Evolutionary conservation across 169 alveolate genomes (phyloP).

Genomic region (Pseudocohnilembus persalinus): DNA sequence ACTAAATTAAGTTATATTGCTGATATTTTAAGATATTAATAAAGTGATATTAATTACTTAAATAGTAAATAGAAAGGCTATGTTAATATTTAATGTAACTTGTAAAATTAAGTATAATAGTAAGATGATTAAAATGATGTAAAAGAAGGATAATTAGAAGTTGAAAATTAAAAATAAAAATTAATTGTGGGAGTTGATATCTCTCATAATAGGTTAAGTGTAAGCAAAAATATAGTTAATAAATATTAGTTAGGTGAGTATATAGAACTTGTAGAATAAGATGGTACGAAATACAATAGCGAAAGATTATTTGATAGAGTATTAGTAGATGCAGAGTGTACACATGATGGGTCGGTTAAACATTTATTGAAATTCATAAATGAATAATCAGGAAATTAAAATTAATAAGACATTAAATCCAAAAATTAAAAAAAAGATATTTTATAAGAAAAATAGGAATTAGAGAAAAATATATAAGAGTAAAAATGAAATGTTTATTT

Average conservation of each 20-base stretch:
- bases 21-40: conserved; percentile 26
- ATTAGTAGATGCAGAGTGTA: conserved; percentile 70
- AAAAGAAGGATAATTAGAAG: background rate
- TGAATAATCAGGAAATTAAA: conserved; percentile 57
- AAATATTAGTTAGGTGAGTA: conserved; percentile 27
- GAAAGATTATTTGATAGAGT: conserved; percentile 51
- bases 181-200: conserved; percentile 38
- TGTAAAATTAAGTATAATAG: too few species aligned
- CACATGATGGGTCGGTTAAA: conserved; percentile 67
- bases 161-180: background rate
- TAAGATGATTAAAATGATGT: too few species aligned
- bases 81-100: too few species aligned
- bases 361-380: conserved; percentile 57
- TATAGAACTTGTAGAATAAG: conserved; percentile 17
- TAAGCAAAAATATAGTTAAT: conserved; percentile 18
- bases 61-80: too few species aligned
- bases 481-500: background rate
- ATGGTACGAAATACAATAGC: conserved; percentile 28
- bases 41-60: too few species aligned
- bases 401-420: background rate
- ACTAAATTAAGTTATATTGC: conserved; percentile 50
- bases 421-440: background rate
- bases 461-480: background rate
- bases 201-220: conserved; percentile 26
- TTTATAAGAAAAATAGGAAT: background rate